These are phyloP conservation scores for Claviceps sp. DNA, from an alignment of 2,329 filamentous ascomycete species.

Conservation along the genomic window DNA sequence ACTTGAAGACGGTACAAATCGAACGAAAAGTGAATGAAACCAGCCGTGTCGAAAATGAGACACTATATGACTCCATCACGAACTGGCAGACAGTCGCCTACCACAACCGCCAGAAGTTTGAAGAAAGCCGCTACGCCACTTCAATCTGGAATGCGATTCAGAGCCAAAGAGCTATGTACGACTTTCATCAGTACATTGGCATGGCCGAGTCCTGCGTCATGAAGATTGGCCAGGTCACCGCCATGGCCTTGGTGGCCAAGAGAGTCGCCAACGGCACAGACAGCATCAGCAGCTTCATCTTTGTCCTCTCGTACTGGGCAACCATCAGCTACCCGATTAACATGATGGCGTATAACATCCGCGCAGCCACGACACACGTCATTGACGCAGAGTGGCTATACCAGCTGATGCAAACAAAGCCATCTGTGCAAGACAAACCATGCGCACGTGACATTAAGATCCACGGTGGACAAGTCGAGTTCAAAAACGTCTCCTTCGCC, in stretches of 20 bases:
- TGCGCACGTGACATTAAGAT: slow-evolving; percentile 7
- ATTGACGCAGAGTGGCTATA: slow-evolving; percentile 52
- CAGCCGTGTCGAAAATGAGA: slow-evolving; percentile 8
- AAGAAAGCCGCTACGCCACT: slow-evolving; percentile 11
- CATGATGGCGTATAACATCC: slow-evolving; percentile 17
- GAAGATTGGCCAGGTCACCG: slow-evolving; percentile 9
- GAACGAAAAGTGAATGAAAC: slow-evolving; percentile 7
- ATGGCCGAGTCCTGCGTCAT: slow-evolving; percentile 7
- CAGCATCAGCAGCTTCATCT: slow-evolving; percentile 33
- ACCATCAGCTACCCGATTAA: slow-evolving; percentile 25
- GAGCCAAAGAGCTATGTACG: slow-evolving; percentile 5
- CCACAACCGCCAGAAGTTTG: slow-evolving; percentile 14
- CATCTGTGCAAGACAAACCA: too few relatives aligned
- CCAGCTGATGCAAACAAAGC: slow-evolving; percentile 34
- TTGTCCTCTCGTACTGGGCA: slow-evolving; percentile 52
- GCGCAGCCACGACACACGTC: slow-evolving; percentile 26
- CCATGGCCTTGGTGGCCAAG: slow-evolving; percentile 3
- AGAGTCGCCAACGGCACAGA: slow-evolving; percentile 22
- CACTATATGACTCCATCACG: slow-evolving; percentile 11
- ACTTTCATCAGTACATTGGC: slow-evolving; percentile 5
- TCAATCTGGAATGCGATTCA: slow-evolving; percentile 6
- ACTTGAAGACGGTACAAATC: slow-evolving; percentile 5
- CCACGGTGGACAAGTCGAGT: slow-evolving; percentile 36
- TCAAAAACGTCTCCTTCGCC: slow-evolving; percentile 39
- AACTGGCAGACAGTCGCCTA: slow-evolving; percentile 41